Evolutionary conservation across 805 yeast genomes (phyloP).

Genomic region (Citeromyces matritensis): DNA sequence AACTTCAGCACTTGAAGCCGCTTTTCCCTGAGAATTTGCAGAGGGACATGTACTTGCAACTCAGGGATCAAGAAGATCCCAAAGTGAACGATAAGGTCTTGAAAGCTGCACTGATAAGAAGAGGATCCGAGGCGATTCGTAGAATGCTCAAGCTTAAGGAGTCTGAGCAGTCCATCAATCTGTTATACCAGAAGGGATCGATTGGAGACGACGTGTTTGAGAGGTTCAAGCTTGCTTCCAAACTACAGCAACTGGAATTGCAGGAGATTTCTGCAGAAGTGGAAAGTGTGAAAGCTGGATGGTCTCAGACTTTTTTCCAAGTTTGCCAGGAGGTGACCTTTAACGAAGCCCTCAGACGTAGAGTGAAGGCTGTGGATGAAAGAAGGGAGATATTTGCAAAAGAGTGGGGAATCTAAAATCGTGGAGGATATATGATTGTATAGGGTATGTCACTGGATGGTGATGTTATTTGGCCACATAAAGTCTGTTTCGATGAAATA

Average conservation of each 20-base stretch:
- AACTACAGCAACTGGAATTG: slow-evolving; percentile 70
- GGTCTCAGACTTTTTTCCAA: slow-evolving; percentile 67
- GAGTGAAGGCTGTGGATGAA: slow-evolving; percentile 32
- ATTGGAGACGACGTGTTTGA: slow-evolving; percentile 84
- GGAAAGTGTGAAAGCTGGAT: slow-evolving; percentile 56
- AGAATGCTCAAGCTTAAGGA: slow-evolving; percentile 76
- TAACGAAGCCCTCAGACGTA: slow-evolving; percentile 80
- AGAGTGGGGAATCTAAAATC: slow-evolving; percentile 13
- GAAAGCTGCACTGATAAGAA: slow-evolving; percentile 49
- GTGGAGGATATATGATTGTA: slow-evolving; percentile 2
- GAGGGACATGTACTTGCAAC: slow-evolving; percentile 43
- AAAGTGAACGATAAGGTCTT: slow-evolving; percentile 67
- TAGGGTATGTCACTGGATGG: too few species aligned
- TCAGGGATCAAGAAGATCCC: slow-evolving; percentile 33
- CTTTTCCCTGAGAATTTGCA: slow-evolving; percentile 61
- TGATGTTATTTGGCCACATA: too few species aligned
- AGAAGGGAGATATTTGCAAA: slow-evolving; percentile 18
- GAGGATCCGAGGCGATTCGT: slow-evolving; percentile 82
- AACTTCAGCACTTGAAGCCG: slow-evolving; percentile 45
- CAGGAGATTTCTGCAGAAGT: slow-evolving; percentile 66
- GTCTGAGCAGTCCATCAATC: slow-evolving; percentile 49
- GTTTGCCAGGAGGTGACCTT: slow-evolving; percentile 81
- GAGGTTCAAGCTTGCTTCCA: slow-evolving; percentile 63
- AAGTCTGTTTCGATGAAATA: too few species aligned
- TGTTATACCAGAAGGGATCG: slow-evolving; percentile 73